These are phyloP conservation scores for Ricinus communis DNA, from an alignment of 345 rosid species.

Conservation along the genomic window DNA sequence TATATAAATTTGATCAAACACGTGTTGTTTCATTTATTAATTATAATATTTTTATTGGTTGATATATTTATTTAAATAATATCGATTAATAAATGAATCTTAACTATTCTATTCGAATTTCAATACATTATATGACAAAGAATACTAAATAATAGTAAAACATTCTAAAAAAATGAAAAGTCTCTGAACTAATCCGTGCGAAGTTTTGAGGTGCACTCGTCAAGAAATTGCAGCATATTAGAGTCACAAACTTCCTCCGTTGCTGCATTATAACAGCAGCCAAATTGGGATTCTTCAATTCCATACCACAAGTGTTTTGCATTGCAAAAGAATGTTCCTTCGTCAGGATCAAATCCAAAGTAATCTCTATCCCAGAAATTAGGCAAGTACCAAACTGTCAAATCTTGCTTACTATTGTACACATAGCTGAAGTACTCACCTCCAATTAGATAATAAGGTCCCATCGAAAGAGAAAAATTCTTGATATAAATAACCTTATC, in stretches of 20 bases:
- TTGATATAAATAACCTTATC: neutral
- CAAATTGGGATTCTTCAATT: neutral
- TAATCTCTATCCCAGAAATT: neutral
- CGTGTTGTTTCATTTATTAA: no score
- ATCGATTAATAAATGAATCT: no score
- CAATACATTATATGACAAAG: no score
- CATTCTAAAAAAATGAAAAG: no score
- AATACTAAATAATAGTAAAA: neutral
- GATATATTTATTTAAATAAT: no score
- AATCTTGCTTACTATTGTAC: neutral
- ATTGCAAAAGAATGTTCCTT: neutral
- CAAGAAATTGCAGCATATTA: neutral
- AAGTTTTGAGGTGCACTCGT: no score
- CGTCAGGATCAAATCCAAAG: neutral
- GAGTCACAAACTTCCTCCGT: neutral
- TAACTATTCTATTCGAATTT: no score
- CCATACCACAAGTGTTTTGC: neutral
- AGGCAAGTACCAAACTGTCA: neutral
- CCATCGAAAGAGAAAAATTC: conserved; percentile 4
- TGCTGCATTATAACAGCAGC: neutral
- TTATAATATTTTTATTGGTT: no score
- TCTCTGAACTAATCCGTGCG: no score
- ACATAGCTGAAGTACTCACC: neutral
- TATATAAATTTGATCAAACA: no score
- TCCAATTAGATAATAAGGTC: neutral